Conservation (phyloP, 768 basidiomycete genomes). For the Suillus luteus region DNA sequence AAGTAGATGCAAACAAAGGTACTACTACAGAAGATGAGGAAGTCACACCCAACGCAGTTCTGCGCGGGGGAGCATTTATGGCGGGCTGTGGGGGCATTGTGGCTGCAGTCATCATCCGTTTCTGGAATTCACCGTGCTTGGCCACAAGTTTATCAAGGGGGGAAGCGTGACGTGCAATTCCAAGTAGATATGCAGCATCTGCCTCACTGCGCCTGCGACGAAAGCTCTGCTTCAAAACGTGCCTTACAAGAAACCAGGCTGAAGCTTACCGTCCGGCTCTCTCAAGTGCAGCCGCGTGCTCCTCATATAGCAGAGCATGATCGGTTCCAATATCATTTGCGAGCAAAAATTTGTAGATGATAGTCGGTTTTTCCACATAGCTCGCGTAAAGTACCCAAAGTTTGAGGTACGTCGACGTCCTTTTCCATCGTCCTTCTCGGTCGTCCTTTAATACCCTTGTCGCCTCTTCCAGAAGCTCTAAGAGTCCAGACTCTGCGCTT, state of each 20-base stretch:
- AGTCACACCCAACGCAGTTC: constrained; percentile 48
- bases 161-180: constrained; percentile 78
- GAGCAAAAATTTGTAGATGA: constrained; percentile 89
- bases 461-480: constrained; percentile 91
- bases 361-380: constrained; percentile 85
- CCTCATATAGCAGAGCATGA: constrained; percentile 86
- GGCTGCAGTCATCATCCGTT: constrained; percentile 73
- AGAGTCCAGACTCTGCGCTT: constrained; percentile 84
- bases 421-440: constrained; percentile 70
- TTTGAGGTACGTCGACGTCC: constrained; percentile 85
- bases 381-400: constrained; percentile 94
- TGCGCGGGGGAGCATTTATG: constrained; percentile 40
- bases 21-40: constrained; percentile 40
- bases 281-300: constrained; percentile 85
- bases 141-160: constrained; percentile 81
- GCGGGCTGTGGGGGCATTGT: constrained; percentile 40
- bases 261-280: constrained; percentile 69
- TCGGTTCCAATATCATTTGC: constrained; percentile 88
- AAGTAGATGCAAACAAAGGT: constrained; percentile 24
- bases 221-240: constrained; percentile 19
- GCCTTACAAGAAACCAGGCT: constrained; percentile 31
- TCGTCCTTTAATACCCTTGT: constrained; percentile 83
- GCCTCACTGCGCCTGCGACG: constrained; percentile 76
- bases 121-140: constrained; percentile 86
- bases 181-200: constrained; percentile 87